Conservation (phyloP, 805 yeast species). For the Teunomyces lycoperdinae region DNA sequence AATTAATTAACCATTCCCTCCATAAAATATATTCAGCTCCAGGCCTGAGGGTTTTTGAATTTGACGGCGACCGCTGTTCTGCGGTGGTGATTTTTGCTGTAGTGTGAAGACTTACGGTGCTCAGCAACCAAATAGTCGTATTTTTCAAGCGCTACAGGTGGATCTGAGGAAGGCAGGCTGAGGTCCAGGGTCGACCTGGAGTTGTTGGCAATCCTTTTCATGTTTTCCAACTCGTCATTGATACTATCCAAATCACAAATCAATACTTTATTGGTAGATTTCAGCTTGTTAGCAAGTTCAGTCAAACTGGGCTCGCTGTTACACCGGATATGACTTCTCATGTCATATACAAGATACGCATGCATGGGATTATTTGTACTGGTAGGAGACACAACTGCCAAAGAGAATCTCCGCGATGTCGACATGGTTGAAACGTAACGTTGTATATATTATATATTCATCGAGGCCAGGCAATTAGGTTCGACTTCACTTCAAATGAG, state of each 20-base stretch:
- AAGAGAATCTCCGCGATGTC: conserved; percentile 4
- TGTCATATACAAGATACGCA: conserved; percentile 6
- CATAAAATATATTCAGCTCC: neutral
- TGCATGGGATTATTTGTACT: conserved; percentile 4
- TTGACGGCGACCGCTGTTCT: conserved; percentile 47
- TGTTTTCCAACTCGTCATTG: conserved; percentile 5
- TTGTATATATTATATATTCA: no score
- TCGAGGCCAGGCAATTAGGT: no score
- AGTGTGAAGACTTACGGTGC: neutral
- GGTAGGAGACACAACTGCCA: conserved; percentile 5
- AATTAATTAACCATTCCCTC: no score
- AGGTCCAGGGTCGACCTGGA: neutral
- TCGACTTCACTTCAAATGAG: no score
- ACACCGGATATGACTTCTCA: neutral
- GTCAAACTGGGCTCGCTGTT: conserved; percentile 2
- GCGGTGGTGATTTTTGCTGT: conserved; percentile 34
- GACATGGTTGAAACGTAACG: neutral
- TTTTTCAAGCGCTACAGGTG: neutral
- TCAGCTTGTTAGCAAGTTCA: neutral
- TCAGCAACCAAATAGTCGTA: neutral
- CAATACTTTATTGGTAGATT: conserved; percentile 3
- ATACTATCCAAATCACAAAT: conserved; percentile 8
- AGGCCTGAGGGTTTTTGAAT: conserved; percentile 35
- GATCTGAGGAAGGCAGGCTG: neutral
- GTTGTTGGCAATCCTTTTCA: neutral